These are phyloP conservation scores for Hypoxylon trugodes DNA, from an alignment of 495 filamentous ascomycete species.

Conservation along the genomic window DNA sequence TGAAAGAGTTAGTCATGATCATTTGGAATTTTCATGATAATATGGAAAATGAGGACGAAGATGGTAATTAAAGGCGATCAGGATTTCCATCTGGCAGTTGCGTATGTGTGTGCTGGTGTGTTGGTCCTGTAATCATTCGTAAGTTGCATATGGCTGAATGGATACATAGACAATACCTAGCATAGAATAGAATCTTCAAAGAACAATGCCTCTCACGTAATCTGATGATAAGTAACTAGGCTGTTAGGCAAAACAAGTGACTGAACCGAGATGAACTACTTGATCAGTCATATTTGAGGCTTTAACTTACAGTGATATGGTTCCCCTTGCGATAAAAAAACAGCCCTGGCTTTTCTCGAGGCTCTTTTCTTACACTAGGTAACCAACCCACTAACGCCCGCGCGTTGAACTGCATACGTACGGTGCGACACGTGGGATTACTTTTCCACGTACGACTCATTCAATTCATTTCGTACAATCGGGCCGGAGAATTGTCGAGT, in stretches of 20 bases:
- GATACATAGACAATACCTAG: too few relatives aligned
- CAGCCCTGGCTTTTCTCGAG: too few relatives aligned
- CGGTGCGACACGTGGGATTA: constrained; percentile 36
- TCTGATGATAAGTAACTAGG: too few relatives aligned
- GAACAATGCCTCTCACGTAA: constrained; percentile 31
- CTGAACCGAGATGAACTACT: constrained; percentile 12
- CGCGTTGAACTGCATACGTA: constrained; percentile 33
- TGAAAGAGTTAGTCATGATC: not conserved
- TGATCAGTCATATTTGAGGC: constrained; percentile 33
- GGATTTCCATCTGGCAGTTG: too few relatives aligned
- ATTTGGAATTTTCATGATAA: not conserved
- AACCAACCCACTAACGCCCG: constrained; percentile 17
- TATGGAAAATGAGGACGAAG: not conserved
- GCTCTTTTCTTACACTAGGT: constrained; percentile 17
- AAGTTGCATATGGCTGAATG: too few relatives aligned
- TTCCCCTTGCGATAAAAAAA: too few relatives aligned
- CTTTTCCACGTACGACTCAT: constrained; percentile 35
- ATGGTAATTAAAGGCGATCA: constrained; percentile 12
- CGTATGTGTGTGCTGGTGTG: too few relatives aligned
- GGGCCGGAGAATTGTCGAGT: constrained; percentile 37
- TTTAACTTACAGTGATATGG: constrained; percentile 5
- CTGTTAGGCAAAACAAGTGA: constrained; percentile 14
- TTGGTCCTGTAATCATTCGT: too few relatives aligned
- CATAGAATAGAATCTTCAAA: not conserved
- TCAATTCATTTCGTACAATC: constrained; percentile 36